Evolutionary conservation across 345 rosid species (phyloP).

Genomic region (Gossypium stocksii): DNA sequence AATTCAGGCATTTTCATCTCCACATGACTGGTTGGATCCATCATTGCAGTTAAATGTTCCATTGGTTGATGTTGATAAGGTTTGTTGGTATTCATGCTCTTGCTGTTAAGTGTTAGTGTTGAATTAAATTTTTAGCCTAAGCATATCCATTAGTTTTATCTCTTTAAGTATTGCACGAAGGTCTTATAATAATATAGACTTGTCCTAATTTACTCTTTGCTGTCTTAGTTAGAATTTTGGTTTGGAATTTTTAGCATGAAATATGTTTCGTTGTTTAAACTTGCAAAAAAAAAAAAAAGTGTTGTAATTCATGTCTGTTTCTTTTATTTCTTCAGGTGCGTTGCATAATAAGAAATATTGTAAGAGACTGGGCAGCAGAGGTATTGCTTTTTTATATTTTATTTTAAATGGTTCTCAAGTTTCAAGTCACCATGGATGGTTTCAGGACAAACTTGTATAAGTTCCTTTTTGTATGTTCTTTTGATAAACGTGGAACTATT

Average conservation of each 20-base stretch:
- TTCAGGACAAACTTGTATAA: not conserved
- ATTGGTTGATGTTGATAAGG: slow-evolving; percentile 96
- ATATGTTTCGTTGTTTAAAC: not conserved
- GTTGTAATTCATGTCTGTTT: not conserved
- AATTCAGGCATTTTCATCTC: slow-evolving; percentile 48
- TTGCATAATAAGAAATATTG: slow-evolving; percentile 89
- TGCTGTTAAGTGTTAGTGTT: not conserved
- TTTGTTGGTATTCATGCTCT: slow-evolving; percentile 18
- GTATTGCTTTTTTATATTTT: slow-evolving; percentile 32
- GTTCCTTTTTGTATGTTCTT: not conserved
- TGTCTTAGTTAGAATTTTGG: slow-evolving; percentile 2
- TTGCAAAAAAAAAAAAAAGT: not conserved
- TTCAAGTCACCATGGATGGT: slow-evolving; percentile 9
- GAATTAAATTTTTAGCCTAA: not conserved
- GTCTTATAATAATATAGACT: not conserved
- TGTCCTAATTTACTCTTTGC: slow-evolving; percentile 4
- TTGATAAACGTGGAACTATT: slow-evolving; percentile 2
- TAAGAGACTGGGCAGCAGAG: slow-evolving; percentile 99
- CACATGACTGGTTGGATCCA: slow-evolving; percentile 63
- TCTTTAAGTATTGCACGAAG: not conserved
- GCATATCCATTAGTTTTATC: not conserved
- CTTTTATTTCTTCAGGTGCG: slow-evolving; percentile 65
- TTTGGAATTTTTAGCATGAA: not conserved
- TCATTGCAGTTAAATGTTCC: slow-evolving; percentile 79
- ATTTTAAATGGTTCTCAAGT: slow-evolving; percentile 9